phyloP scores from a whole-genome alignment of 23 red algal species.

The Gracilaria gracilis region DNA sequence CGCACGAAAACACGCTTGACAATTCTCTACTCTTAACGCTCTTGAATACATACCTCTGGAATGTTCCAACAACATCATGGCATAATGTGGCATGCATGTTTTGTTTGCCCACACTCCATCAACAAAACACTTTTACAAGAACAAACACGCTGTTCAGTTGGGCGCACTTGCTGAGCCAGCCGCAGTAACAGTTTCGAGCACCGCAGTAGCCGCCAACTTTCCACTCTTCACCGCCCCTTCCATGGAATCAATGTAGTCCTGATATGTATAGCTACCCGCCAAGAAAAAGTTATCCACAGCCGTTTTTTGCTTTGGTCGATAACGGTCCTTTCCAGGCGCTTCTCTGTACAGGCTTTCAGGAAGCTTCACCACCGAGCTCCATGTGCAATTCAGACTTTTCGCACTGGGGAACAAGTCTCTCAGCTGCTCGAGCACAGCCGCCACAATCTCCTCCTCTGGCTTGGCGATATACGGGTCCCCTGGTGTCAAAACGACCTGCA shows the following conservation, averaged over 20 bases:
- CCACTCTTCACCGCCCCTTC: conserved; percentile 95
- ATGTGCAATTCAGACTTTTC: conserved; percentile 74
- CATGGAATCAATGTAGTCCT: conserved; percentile 97
- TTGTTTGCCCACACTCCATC: too few relatives aligned
- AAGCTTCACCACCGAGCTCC: conserved; percentile 89
- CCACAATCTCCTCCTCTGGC: conserved; percentile 74
- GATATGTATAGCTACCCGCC: conserved; percentile 95
- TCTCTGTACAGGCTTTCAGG: conserved; percentile 90
- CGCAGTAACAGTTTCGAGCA: conserved; percentile 40
- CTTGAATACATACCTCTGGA: too few relatives aligned
- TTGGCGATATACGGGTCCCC: conserved; percentile 83
- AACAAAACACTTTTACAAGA: background rate
- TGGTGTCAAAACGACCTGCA: conserved; percentile 92
- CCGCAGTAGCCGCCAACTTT: conserved; percentile 75
- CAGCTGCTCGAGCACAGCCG: conserved; percentile 67
- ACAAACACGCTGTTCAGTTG: background rate
- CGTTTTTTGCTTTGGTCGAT: conserved; percentile 78
- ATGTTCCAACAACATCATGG: too few relatives aligned
- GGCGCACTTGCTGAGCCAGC: background rate
- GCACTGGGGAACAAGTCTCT: conserved; percentile 80
- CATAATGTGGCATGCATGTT: too few relatives aligned
- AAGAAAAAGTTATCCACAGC: conserved; percentile 84
- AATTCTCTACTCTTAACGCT: too few relatives aligned
- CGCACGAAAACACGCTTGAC: too few relatives aligned
- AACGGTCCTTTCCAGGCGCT: conserved; percentile 79